phyloP scores from a whole-genome alignment of 345 rosid genomes.

The Eucalyptus curtisii region DNA sequence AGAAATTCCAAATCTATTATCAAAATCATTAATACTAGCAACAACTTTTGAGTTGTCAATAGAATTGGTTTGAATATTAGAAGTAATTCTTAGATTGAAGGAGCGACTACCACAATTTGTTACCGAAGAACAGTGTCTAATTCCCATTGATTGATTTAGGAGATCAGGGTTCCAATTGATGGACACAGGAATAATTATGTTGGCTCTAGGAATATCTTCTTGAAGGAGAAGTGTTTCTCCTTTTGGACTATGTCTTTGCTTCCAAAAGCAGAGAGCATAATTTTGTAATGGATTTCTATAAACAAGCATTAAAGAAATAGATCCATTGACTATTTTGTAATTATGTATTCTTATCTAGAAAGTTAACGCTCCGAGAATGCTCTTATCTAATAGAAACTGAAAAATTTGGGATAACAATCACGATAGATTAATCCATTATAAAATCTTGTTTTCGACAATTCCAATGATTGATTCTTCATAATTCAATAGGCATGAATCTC shows the following conservation, averaged over 20 bases:
- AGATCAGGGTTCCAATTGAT: background rate
- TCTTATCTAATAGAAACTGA: background rate
- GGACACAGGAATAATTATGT: background rate
- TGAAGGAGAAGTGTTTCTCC: background rate
- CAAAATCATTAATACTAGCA: background rate
- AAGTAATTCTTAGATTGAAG: rapidly evolving
- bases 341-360: background rate
- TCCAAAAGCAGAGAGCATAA: background rate
- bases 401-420: background rate
- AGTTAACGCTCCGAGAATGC: background rate
- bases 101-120: background rate
- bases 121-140: rapidly evolving
- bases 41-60: background rate
- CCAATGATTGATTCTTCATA: background rate
- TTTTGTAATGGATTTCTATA: background rate
- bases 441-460: background rate
- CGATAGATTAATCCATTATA: background rate
- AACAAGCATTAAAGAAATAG: background rate
- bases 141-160: background rate
- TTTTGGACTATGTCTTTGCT: background rate
- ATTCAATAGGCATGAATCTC: background rate
- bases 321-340: background rate
- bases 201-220: background rate
- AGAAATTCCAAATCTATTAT: background rate
- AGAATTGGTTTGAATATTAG: background rate